Base-by-base conservation (phyloP, 768 basidiomycete genomes). In the Pleurotus citrinopileatus region DNA sequence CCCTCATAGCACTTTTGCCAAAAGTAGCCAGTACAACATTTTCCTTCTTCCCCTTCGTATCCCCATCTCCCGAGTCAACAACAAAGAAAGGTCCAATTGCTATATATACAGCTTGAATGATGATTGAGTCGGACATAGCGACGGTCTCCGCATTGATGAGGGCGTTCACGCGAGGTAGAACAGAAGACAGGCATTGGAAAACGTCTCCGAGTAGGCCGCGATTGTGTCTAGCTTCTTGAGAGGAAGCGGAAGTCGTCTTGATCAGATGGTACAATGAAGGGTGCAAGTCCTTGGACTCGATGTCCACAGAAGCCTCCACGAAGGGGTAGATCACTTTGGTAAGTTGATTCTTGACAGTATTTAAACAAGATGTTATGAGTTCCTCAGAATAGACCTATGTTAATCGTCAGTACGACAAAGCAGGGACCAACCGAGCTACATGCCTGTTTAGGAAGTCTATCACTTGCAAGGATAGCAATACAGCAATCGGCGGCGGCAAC, bases 1-100 rank as follows among this genome's bases (percentile, higher is more conserved):
- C 86, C 57, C 92, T 81, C 83, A 94, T 88, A 0, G 91, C 87
- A 43, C 86, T 86, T 60, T 79, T 83, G 2, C 91, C 89, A 34
- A 93, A 76, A 0, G 86, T 88, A 61, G 73, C 78, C 58, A 86
- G 69, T 3, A 91, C 82, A 4, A 81, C 73, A 48, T 69, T 77
- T 34, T 79, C 82, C 61, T 82, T 87, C 70, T 81, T 82, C 26
- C 74, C 75, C 60, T 77, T 83, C 9, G 61, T 66, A 43, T 84
- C 82, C 36, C 73, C 71, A 27, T 87, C 86, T 0, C 76, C 73
- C 10, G 75, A 72, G 37, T 92, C 91, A n/a, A 83, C 83, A 4
- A 93, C 84, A 63, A 98, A 98, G 67, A 98, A 94, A 0, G 96
- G 95, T 5, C 91, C 91, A 59, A 98, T 93, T 3, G 94, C 83